Evolutionary conservation across 805 yeast genomes (phyloP), one percentile per base, ranked within the genome.

Genomic region (Middelhovenomyces tepae): DNA sequence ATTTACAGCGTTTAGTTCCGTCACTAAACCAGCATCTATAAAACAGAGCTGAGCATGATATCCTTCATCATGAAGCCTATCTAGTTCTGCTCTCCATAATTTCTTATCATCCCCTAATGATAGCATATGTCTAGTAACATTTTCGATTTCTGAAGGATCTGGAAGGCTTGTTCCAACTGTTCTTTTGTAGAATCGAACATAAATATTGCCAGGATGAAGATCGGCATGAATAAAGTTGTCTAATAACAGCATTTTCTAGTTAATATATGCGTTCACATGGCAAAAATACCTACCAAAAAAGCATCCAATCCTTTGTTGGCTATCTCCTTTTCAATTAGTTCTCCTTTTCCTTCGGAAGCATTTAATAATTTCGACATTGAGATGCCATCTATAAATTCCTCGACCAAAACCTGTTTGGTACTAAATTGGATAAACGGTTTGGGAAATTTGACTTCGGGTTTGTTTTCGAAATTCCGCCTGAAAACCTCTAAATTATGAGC

Each of bases 221-320:
- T 91, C 99, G 0, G 97, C 89, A 55, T 91, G 99, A 27, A 87
- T 84, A 56, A 91, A 91, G 54, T 91, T 87, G 59, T 91, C 94
- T 34, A 89, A 58, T 32, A 91, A 79, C 41, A 91, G 65, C 99
- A 91, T 91, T 48, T 86, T 81, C 42, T n/a, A n/a, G n/a, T n/a
- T n/a, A n/a, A n/a, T n/a, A n/a, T n/a, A n/a, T n/a, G n/a, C n/a
- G n/a, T n/a, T n/a, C n/a, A n/a, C n/a, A n/a, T n/a, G n/a, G n/a
- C n/a, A n/a, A n/a, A n/a, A n/a, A n/a, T n/a, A n/a, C n/a, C n/a
- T n/a, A n/a, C n/a, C n/a, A 91, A 63, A 47, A 91, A 91, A 3
- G 96, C 82, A 53, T 91, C 94, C 16, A 91, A 72, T 6, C 94
- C 82, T 41, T 80, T 79, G 48, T 82, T 86, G 8, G 29, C 15